A percentile compares a stretch with the other conserved stretches of the same genome.
Conservation (phyloP, 495 filamentous ascomycete species). For the Aspergillus indologenus region DNA sequence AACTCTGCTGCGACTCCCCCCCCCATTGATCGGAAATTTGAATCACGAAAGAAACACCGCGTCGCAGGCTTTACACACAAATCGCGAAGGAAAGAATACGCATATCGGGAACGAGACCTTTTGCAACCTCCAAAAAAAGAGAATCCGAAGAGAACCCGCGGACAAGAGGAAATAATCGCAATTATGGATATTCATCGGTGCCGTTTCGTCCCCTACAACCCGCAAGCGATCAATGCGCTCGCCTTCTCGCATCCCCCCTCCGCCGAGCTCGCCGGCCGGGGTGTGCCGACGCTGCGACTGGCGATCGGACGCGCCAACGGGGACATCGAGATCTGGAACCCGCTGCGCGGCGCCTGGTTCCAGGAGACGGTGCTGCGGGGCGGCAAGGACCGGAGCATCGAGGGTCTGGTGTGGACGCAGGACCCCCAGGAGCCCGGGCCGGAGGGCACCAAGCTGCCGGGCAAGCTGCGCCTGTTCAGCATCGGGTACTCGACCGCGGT, state of each 20-base stretch:
- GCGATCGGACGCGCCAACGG: constrained; percentile 92
- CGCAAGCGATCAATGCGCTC: constrained; percentile 88
- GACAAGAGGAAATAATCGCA: not conserved
- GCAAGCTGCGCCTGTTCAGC: constrained; percentile 86
- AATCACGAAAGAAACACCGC: not conserved
- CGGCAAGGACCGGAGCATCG: constrained; percentile 81
- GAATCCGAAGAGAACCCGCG: not conserved
- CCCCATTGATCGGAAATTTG: not conserved
- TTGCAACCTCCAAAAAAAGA: too few relatives aligned
- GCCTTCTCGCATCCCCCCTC: constrained; percentile 83
- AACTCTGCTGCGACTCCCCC: not conserved
- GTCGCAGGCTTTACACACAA: not conserved
- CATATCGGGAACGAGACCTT: not conserved
- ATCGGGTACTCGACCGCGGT: constrained; percentile 90
- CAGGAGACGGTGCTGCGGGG: constrained; percentile 84
- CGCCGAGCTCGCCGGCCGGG: constrained; percentile 46
- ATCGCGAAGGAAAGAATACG: not conserved
- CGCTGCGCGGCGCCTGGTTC: constrained; percentile 76
- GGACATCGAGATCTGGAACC: constrained; percentile 98
- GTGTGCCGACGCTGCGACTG: constrained; percentile 63
- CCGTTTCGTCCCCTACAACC: constrained; percentile 92
- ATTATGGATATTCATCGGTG: constrained; percentile 95
- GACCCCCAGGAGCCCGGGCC: constrained; percentile 68
- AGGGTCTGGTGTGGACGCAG: constrained; percentile 89
- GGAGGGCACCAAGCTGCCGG: constrained; percentile 59